Evolutionary conservation across 345 rosid species (phyloP).

Genomic region (Brassica juncea): DNA sequence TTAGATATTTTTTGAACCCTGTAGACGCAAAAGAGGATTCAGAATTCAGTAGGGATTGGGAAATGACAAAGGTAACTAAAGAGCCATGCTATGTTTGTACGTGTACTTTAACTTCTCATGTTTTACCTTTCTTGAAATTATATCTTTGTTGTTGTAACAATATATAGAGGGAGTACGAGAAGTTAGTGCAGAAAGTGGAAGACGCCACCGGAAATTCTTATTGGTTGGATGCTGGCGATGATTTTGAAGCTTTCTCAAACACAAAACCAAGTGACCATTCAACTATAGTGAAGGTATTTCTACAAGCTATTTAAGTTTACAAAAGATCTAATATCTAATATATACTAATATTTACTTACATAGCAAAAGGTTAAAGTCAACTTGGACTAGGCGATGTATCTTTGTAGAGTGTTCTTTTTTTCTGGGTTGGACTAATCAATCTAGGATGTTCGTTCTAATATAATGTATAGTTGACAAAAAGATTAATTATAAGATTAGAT

Average conservation of each 20-base stretch:
- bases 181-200: constrained; percentile 47
- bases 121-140: not conserved
- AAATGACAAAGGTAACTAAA: constrained; percentile 48
- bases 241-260: constrained; percentile 47
- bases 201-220: constrained; percentile 33
- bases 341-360: not conserved
- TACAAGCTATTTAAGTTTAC: not conserved
- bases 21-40: constrained; percentile 1
- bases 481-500: not conserved
- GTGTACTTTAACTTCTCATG: not conserved
- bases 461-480: not conserved
- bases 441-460: not conserved
- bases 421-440: not conserved
- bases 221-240: constrained; percentile 36
- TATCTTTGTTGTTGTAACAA: not conserved
- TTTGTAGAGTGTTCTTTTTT: not conserved
- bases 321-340: not conserved
- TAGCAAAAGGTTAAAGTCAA: not conserved
- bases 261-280: constrained; percentile 51
- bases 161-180: constrained; percentile 52
- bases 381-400: not conserved
- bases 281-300: constrained; percentile 58
- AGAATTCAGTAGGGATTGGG: constrained; percentile 54
- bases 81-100: not conserved
- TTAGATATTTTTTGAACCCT: constrained; percentile 51